Evolutionary conservation across 208 protist genomes (phyloP).

Genomic region (Acanthamoeba castellanii): DNA sequence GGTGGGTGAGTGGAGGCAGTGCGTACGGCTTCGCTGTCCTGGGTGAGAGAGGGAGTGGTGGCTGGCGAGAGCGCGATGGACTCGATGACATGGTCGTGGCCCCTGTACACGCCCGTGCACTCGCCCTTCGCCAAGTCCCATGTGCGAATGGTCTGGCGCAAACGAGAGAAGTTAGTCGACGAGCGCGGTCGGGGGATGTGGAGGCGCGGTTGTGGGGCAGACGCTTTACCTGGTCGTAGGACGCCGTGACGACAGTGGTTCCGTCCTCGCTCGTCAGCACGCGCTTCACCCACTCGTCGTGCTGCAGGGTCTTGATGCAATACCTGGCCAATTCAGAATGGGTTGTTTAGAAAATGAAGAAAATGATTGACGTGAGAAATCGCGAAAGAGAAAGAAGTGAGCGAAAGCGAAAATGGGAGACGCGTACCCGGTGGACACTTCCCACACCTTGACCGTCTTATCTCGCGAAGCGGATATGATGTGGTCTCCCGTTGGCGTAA

Average conservation of each 20-base stretch:
- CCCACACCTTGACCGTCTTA: constrained; percentile 88
- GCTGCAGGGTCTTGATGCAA: constrained; percentile 86
- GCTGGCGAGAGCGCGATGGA: constrained; percentile 84
- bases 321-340: constrained; percentile 76
- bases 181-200: no score
- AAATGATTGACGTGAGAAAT: neutral
- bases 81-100: constrained; percentile 86
- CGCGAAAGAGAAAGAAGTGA: constrained; percentile 4
- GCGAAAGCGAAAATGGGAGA: neutral
- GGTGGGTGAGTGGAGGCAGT: neutral
- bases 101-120: constrained; percentile 75
- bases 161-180: no score
- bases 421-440: constrained; percentile 81
- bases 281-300: constrained; percentile 88
- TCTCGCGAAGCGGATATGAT: constrained; percentile 82
- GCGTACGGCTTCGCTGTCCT: constrained; percentile 2
- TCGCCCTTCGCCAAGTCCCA: constrained; percentile 84
- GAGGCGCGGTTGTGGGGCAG: no score
- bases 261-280: constrained; percentile 79
- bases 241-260: constrained; percentile 76
- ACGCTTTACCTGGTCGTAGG: constrained; percentile 86
- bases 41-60: constrained; percentile 56
- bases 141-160: constrained; percentile 72
- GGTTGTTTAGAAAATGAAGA: neutral
- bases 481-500: constrained; percentile 79